A percentile compares a stretch with the other conserved stretches of the same genome.
These are phyloP conservation scores for Kodamaea suecica DNA, from an alignment of 1,139 yeast genomes.

Conservation along the genomic window DNA sequence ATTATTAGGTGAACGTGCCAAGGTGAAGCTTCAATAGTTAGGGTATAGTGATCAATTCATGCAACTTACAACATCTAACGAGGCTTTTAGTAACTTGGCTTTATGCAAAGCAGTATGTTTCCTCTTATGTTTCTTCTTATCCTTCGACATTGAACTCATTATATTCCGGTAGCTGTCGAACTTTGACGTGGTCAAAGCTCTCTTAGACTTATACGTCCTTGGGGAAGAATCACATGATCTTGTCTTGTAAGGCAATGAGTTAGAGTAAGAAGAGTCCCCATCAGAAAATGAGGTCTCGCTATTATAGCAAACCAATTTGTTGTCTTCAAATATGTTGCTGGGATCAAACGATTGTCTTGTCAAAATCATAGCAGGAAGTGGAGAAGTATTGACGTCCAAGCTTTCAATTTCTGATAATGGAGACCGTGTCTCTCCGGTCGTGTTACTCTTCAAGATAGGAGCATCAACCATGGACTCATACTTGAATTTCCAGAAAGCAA, in stretches of 20 bases:
- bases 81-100: too few species aligned
- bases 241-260: too few species aligned
- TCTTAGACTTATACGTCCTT: constrained; percentile 3
- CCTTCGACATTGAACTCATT: constrained; percentile 9
- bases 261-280: too few species aligned
- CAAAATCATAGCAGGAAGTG: constrained; percentile 1
- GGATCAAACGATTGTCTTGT: constrained; percentile 8
- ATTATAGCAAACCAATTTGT: constrained; percentile 9
- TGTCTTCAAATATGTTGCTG: constrained; percentile 11
- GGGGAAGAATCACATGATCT: constrained; percentile 9
- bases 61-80: too few species aligned
- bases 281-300: too few species aligned
- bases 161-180: constrained; percentile 15
- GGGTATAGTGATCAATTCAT: too few species aligned
- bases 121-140: constrained; percentile 16
- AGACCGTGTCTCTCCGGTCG: background rate
- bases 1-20: too few species aligned
- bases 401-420: constrained; percentile 1
- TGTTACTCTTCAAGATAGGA: constrained; percentile 3
- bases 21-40: too few species aligned
- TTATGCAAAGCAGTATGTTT: too few species aligned
- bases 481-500: constrained; percentile 11
- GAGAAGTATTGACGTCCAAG: constrained; percentile 1
- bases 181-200: constrained; percentile 14
- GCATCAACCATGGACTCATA: constrained; percentile 8